Percentiles rank a stretch among this genome's conserved stretches.
Conservation (phyloP, 2,329 filamentous ascomycete genomes). For the Paecilomyces formosus region DNA sequence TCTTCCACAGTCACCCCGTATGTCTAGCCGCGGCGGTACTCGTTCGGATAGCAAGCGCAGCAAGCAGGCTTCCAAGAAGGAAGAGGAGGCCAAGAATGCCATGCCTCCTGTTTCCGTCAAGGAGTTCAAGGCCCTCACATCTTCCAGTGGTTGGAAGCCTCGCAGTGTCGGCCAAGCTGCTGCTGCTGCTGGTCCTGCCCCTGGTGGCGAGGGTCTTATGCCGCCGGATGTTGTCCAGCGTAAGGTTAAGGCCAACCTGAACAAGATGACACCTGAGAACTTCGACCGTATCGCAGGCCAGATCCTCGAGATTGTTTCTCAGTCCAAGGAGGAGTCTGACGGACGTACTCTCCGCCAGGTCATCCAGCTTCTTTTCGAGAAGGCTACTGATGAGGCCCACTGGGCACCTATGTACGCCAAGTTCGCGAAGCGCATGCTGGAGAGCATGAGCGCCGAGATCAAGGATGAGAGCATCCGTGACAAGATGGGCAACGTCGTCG, state of each 20-base stretch:
- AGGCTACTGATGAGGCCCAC: slow-evolving; percentile 95
- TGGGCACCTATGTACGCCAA: slow-evolving; percentile 99
- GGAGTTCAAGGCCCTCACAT: slow-evolving; percentile 73
- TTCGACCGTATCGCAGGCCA: slow-evolving; percentile 94
- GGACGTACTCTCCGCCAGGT: slow-evolving; percentile 93
- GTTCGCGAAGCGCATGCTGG: slow-evolving; percentile 95
- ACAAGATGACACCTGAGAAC: slow-evolving; percentile 99
- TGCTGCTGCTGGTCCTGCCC: slow-evolving; percentile 36
- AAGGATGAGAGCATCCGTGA: slow-evolving; percentile 92
- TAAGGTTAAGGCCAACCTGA: slow-evolving; percentile 96
- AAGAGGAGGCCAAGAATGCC: slow-evolving; percentile 65
- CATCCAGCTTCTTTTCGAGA: slow-evolving; percentile 98
- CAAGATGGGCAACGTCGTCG: slow-evolving; percentile 79
- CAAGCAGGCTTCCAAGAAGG: slow-evolving; percentile 48
- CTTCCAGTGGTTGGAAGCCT: slow-evolving; percentile 83
- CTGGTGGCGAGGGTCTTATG: slow-evolving; percentile 54
- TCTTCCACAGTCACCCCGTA: slow-evolving; percentile 64
- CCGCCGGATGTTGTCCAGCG: slow-evolving; percentile 91
- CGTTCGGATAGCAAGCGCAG: slow-evolving; percentile 45
- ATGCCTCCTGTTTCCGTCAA: slow-evolving; percentile 85
- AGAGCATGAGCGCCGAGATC: slow-evolving; percentile 90
- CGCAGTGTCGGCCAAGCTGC: slow-evolving; percentile 52
- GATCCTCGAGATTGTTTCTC: slow-evolving; percentile 83
- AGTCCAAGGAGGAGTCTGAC: slow-evolving; percentile 92
- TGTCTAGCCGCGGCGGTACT: slow-evolving; percentile 48